Evolutionary conservation across 345 rosid genomes (phyloP), one percentile per base, ranked within the genome.

Genomic region (Melaleuca quinquenervia): DNA sequence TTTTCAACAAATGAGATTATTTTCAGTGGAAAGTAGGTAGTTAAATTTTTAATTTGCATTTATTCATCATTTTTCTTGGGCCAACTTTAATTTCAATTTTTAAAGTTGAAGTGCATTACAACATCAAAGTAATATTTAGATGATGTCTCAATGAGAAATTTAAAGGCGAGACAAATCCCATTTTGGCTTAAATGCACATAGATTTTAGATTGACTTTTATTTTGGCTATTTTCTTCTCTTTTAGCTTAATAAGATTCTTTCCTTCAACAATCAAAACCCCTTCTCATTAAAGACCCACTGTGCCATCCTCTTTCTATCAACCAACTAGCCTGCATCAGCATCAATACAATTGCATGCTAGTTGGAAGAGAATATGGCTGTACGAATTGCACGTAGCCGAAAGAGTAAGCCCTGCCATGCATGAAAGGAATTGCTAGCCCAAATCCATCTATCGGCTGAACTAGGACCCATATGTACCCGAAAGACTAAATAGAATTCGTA

Each of bases 321-420:
- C 14, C 2, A 58, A 58, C 3, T 58, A n/a, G 2, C 36, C 29
- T 32, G 29, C 27, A 58, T n/a, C 0, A 1, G 4, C 1, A 58
- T 58, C 0, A 2, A 29, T 58, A n/a, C 32, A 3, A n/a, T 58
- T n/a, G 2, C 27, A 12, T 58, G 14, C n/a, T 5, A 58, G 32
- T 13, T 0, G 12, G 1, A 3, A n/a, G 7, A 12, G 7, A n/a
- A 6, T 5, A 58, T 26, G 8, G 12, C 18, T 58, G 6, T 12
- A n/a, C 2, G 14, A n/a, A n/a, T 1, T 11, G 3, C 12, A 0
- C 18, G 0, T n/a, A n/a, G 36, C 18, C 14, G 12, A 58, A 58
- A n/a, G 55, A n/a, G 8, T 58, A 26, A n/a, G 32, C 7, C 18
- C 0, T 58, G 70, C 32, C 1, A 13, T 58, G 14, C 1, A 0